A percentile compares a stretch with the other conserved stretches of the same genome.
phyloP scores from a whole-genome alignment of 169 alveolate genomes.

The Cryptosporidium canis region DNA sequence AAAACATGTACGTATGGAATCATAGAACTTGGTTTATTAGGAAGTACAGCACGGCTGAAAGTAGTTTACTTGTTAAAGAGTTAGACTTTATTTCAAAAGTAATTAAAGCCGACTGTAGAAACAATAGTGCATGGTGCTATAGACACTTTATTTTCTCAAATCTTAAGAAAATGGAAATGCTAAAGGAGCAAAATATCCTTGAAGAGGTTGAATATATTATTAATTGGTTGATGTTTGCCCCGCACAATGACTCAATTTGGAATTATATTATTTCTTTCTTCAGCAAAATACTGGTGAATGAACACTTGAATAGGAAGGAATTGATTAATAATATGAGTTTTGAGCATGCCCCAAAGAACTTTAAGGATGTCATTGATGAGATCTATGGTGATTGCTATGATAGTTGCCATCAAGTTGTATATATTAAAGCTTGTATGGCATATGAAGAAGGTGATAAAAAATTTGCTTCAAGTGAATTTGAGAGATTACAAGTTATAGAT shows the following conservation, averaged over 20 bases:
- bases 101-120: conserved; percentile 47
- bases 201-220: conserved; percentile 37
- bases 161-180: neutral
- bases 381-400: neutral
- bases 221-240: conserved; percentile 34
- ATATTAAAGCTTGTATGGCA: conserved; percentile 56
- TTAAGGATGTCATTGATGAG: neutral
- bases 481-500: conserved; percentile 1
- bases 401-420: conserved; percentile 38
- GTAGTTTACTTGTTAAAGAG: neutral
- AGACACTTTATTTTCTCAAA: conserved; percentile 18
- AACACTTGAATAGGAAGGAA: neutral
- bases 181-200: conserved; percentile 4
- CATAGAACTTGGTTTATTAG: conserved; percentile 62
- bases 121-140: conserved; percentile 69
- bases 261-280: conserved; percentile 36
- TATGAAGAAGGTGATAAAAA: conserved; percentile 17
- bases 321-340: neutral
- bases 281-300: conserved; percentile 26
- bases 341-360: conserved; percentile 1
- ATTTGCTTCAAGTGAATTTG: neutral
- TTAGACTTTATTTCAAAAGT: conserved; percentile 1
- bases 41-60: neutral
- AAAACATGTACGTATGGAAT: conserved; percentile 56
- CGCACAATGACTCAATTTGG: conserved; percentile 60